phyloP scores from a whole-genome alignment of 768 basidiomycete species.

The Mycena galericulata region DNA sequence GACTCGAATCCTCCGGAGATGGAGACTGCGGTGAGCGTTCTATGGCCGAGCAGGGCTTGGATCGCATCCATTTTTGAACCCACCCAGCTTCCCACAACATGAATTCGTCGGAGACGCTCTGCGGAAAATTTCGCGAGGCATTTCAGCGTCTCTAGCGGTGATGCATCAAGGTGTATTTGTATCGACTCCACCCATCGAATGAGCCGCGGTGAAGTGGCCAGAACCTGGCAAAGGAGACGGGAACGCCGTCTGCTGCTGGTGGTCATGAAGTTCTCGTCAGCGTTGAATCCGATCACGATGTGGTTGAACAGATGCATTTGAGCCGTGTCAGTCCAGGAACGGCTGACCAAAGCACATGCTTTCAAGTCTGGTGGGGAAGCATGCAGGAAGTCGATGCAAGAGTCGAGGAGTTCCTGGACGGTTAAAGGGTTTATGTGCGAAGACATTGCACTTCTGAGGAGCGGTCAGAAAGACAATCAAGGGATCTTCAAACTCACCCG shows the following conservation, averaged over 20 bases:
- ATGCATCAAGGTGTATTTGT: constrained; percentile 2
- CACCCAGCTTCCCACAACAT: constrained; percentile 5
- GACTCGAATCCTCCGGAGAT: constrained; percentile 14
- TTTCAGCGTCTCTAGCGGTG: neutral
- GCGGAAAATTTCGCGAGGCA: neutral
- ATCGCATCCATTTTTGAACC: neutral
- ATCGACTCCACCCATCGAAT: neutral
- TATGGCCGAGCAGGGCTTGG: constrained; percentile 3
- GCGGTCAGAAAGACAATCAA: no score
- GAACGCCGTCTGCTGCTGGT: neutral
- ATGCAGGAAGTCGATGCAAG: constrained; percentile 26
- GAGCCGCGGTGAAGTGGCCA: neutral
- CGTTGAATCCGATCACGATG: constrained; percentile 3
- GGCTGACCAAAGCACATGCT: constrained; percentile 20
- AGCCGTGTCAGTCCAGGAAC: constrained; percentile 2
- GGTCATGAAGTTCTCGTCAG: neutral
- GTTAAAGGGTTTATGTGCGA: neutral
- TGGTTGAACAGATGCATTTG: constrained; percentile 22
- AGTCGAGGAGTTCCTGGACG: constrained; percentile 26
- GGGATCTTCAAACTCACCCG: no score
- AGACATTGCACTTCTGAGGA: no score
- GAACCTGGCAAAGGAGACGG: neutral
- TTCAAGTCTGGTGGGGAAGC: constrained; percentile 17
- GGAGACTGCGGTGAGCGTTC: neutral
- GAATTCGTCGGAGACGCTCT: neutral